Evolutionary conservation across 257 asterid species (phyloP).

Genomic region (Solanum etuberosum): DNA sequence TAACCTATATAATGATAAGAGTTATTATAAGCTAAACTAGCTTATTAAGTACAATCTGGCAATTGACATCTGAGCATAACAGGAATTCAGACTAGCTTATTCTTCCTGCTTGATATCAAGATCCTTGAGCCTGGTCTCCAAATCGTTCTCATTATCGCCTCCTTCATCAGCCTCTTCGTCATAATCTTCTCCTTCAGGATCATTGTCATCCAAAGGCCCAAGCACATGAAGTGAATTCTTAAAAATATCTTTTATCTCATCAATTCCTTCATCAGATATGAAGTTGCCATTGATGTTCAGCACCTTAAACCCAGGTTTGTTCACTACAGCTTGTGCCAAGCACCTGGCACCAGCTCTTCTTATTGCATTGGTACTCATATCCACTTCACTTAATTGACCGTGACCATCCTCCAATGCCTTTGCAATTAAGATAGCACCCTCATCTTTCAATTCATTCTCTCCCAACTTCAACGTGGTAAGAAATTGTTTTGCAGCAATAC

Average conservation of each 20-base stretch:
- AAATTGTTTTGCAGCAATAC: conserved; percentile 58
- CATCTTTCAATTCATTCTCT: conserved; percentile 87
- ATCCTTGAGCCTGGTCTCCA: conserved; percentile 71
- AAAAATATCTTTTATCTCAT: conserved; percentile 68
- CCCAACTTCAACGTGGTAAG: conserved; percentile 54
- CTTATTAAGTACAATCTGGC: background rate
- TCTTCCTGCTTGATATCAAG: conserved; percentile 69
- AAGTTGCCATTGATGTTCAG: conserved; percentile 72
- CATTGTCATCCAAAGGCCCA: conserved; percentile 87
- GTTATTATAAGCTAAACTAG: background rate
- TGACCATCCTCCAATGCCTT: conserved; percentile 83
- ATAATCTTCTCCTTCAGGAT: conserved; percentile 88
- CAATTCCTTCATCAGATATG: conserved; percentile 92
- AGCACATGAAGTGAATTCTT: conserved; percentile 46
- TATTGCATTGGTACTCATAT: conserved; percentile 57
- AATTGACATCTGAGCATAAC: background rate
- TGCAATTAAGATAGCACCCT: conserved; percentile 80
- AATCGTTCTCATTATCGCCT: conserved; percentile 36
- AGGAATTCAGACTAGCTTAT: conserved; percentile 4
- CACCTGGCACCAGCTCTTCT: conserved; percentile 90
- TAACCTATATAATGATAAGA: background rate
- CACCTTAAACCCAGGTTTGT: conserved; percentile 53
- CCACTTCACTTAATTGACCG: conserved; percentile 62
- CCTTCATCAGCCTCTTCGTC: conserved; percentile 56
- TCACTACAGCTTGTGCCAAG: conserved; percentile 66